Percentiles rank a stretch among this genome's conserved stretches.
phyloP scores from a whole-genome alignment of 2,329 filamentous ascomycete species.

The Grosmannia clavigera region DNA sequence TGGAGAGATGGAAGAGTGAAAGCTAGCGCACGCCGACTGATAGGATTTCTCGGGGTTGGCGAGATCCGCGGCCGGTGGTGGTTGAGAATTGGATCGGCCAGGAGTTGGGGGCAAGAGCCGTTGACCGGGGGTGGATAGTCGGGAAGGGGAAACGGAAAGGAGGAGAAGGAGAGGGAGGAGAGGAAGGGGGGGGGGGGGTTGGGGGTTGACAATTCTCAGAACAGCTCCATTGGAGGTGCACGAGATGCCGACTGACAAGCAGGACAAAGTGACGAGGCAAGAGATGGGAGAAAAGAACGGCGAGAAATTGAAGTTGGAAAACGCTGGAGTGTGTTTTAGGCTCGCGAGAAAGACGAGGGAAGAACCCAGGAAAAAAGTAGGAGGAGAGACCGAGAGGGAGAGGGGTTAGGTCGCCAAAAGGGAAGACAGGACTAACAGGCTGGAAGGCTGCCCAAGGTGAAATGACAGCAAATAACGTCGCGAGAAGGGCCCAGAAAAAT shows the following conservation, averaged over 20 bases:
- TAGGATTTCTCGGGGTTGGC: background rate
- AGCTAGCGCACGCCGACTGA: background rate
- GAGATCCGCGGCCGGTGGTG: background rate
- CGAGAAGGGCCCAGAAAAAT: background rate
- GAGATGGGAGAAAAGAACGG: background rate
- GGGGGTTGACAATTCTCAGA: background rate
- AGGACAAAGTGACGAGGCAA: background rate
- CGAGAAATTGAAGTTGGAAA: background rate
- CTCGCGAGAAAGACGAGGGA: background rate
- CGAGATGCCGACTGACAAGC: background rate
- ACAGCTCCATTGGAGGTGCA: background rate
- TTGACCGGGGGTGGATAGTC: background rate
- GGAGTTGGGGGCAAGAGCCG: background rate
- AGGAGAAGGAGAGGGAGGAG: background rate
- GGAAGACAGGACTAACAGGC: background rate
- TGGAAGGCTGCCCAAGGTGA: constrained; percentile 6
- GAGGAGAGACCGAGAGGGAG: background rate
- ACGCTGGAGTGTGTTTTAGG: background rate
- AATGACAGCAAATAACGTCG: constrained; percentile 1
- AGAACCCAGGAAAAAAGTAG: background rate
- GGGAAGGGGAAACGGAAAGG: background rate
- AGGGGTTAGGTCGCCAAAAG: constrained; percentile 7
- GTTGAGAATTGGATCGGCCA: background rate
- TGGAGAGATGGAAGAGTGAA: background rate
- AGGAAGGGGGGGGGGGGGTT: background rate